Percentiles rank a stretch among this genome's conserved stretches.
These are phyloP conservation scores for Epichloe baconii DNA, from an alignment of 2,329 filamentous ascomycete genomes.

Conservation along the genomic window DNA sequence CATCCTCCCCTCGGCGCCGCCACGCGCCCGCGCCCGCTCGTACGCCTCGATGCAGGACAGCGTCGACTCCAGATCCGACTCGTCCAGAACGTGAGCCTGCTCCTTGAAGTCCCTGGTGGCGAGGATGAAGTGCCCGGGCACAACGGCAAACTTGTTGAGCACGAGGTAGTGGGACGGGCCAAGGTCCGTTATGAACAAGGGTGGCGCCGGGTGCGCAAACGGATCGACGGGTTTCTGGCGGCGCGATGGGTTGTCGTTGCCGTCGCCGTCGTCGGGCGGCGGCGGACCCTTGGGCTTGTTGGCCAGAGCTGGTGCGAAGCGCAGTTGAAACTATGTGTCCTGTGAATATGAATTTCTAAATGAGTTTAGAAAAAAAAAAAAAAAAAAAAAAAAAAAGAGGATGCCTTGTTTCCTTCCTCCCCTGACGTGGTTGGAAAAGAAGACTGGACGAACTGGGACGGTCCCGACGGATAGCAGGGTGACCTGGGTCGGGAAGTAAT, in stretches of 20 bases:
- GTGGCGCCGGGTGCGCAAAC: slow-evolving; percentile 46
- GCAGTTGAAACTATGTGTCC: slow-evolving; percentile 50
- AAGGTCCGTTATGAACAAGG: slow-evolving; percentile 39
- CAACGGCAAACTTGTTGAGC: slow-evolving; percentile 64
- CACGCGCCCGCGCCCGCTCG: slow-evolving; percentile 10
- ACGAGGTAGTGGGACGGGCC: slow-evolving; percentile 48
- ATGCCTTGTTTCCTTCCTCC: neutral
- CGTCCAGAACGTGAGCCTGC: slow-evolving; percentile 52
- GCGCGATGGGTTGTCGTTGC: slow-evolving; percentile 13
- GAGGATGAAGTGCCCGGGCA: slow-evolving; percentile 59
- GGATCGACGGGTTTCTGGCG: slow-evolving; percentile 40
- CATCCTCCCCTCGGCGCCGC: neutral
- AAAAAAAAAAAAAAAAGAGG: no score
- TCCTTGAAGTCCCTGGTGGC: slow-evolving; percentile 48
- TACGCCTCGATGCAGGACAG: slow-evolving; percentile 50
- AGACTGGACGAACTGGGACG: slow-evolving; percentile 27
- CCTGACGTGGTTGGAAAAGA: neutral
- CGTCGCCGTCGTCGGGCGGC: no score
- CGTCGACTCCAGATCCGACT: slow-evolving; percentile 45
- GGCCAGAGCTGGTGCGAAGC: slow-evolving; percentile 55
- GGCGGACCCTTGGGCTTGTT: slow-evolving; percentile 44
- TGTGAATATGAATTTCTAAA: neutral
- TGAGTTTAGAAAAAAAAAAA: no score
- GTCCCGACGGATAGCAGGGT: slow-evolving; percentile 30
- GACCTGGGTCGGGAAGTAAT: slow-evolving; percentile 42